A percentile compares a stretch with the other conserved stretches of the same genome.
Conservation (phyloP, 306 rosid genomes). For the Rosa rugosa region DNA sequence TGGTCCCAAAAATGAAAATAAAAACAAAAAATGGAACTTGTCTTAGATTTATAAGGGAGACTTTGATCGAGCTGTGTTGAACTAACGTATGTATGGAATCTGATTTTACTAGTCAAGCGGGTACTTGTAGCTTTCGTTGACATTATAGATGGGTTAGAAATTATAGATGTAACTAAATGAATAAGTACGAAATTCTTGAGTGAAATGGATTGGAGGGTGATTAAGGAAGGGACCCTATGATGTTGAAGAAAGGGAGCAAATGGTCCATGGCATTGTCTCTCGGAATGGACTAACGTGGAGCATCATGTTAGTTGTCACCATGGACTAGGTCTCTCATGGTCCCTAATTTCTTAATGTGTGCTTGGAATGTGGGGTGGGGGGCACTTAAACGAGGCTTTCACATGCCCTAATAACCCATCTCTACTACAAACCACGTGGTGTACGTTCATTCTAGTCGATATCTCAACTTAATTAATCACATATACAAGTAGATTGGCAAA, state of each 20-base stretch:
- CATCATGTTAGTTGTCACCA: conserved; percentile 74
- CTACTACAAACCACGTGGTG: conserved; percentile 76
- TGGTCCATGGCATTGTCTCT: conserved; percentile 62
- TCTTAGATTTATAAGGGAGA: neutral
- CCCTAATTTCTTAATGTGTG: conserved; percentile 40
- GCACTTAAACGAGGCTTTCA: conserved; percentile 64
- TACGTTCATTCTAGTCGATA: neutral
- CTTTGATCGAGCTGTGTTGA: neutral
- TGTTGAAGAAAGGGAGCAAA: conserved; percentile 49
- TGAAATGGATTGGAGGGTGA: neutral
- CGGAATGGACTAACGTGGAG: conserved; percentile 64
- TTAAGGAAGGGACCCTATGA: conserved; percentile 38
- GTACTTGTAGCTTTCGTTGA: conserved; percentile 22
- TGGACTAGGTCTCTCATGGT: conserved; percentile 41
- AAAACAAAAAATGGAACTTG: neutral
- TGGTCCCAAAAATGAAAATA: neutral
- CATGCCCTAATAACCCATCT: conserved; percentile 63
- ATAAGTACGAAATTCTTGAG: neutral
- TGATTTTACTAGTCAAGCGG: neutral
- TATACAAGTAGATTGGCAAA: neutral
- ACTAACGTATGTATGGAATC: neutral
- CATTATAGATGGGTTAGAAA: neutral
- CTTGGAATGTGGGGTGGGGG: conserved; percentile 42
- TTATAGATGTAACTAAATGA: neutral
- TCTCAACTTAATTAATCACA: neutral